phyloP scores from a whole-genome alignment of 164 flowering plant species.

The Warburgia ugandensis region DNA sequence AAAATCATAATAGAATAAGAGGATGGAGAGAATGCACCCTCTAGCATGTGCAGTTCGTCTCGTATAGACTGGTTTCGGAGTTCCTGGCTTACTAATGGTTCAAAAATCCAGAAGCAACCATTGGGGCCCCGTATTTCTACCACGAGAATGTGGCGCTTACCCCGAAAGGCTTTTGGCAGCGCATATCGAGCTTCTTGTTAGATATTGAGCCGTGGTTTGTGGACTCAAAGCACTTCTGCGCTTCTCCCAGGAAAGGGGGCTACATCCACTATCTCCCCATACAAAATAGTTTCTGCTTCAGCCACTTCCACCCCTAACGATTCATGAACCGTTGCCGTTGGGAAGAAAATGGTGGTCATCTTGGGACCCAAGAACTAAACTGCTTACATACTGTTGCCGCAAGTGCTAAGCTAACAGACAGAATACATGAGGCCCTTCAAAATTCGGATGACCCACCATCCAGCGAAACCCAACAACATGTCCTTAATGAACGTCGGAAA shows the following conservation, averaged over 20 bases:
- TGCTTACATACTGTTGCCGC: constrained; percentile 63
- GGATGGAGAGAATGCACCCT: constrained; percentile 1
- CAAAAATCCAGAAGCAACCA: constrained; percentile 51
- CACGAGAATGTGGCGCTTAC: constrained; percentile 91
- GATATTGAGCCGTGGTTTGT: constrained; percentile 92
- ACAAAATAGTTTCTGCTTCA: constrained; percentile 48
- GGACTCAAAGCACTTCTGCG: constrained; percentile 77
- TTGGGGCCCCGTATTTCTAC: constrained; percentile 82
- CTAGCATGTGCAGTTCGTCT: background rate
- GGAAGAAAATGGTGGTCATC: constrained; percentile 88
- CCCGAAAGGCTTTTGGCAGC: constrained; percentile 85
- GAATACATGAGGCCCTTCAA: constrained; percentile 55
- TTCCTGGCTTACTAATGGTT: constrained; percentile 13
- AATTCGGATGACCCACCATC: constrained; percentile 50
- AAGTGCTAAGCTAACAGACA: constrained; percentile 65
- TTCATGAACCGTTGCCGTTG: constrained; percentile 67
- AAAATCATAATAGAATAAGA: constrained; percentile 6
- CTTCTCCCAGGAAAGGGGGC: constrained; percentile 84
- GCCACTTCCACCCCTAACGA: constrained; percentile 65
- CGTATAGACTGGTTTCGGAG: constrained; percentile 31
- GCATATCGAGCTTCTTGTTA: constrained; percentile 61
- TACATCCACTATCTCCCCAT: constrained; percentile 88
- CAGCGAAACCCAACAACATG: constrained; percentile 37
- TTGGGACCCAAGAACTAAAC: constrained; percentile 81
- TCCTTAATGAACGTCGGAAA: constrained; percentile 56